These are phyloP conservation scores for Parascedosporium putredinis DNA, from an alignment of 2,329 filamentous ascomycete genomes.

Conservation along the genomic window DNA sequence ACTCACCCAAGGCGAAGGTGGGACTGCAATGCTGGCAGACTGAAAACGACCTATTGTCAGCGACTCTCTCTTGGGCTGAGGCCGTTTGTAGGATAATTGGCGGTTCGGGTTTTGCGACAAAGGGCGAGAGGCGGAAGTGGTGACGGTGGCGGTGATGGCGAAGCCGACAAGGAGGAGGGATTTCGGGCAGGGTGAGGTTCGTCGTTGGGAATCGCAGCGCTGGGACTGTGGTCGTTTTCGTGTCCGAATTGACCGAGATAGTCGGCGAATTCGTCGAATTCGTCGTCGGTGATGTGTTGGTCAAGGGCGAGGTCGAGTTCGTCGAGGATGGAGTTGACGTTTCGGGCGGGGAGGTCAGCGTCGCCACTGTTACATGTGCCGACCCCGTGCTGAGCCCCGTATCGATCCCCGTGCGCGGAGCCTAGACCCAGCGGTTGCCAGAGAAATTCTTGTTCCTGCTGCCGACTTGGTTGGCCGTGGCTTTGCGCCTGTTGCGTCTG, in stretches of 20 bases:
- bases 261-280: constrained; percentile 36
- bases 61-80: constrained; percentile 1
- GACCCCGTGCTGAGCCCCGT: not conserved
- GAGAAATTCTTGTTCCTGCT: too few species aligned
- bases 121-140: not conserved
- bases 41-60: constrained; percentile 4
- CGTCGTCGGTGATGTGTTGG: constrained; percentile 37
- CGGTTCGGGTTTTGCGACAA: too few species aligned
- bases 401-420: not conserved
- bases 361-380: not conserved
- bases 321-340: constrained; percentile 28
- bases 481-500: not conserved
- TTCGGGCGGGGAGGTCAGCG: not conserved
- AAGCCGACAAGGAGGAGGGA: too few species aligned
- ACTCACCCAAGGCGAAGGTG: not conserved
- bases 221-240: too few species aligned
- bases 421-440: too few species aligned
- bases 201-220: too few species aligned
- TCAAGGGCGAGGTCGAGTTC: constrained; percentile 38
- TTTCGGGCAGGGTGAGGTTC: too few species aligned
- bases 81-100: constrained; percentile 1
- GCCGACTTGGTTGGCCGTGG: not conserved
- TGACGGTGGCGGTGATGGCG: too few species aligned
- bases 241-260: not conserved
- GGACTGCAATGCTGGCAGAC: not conserved